Base-by-base conservation (phyloP, 1,284 basidiomycete genomes). In the Violaceomyces palustris region DNA sequence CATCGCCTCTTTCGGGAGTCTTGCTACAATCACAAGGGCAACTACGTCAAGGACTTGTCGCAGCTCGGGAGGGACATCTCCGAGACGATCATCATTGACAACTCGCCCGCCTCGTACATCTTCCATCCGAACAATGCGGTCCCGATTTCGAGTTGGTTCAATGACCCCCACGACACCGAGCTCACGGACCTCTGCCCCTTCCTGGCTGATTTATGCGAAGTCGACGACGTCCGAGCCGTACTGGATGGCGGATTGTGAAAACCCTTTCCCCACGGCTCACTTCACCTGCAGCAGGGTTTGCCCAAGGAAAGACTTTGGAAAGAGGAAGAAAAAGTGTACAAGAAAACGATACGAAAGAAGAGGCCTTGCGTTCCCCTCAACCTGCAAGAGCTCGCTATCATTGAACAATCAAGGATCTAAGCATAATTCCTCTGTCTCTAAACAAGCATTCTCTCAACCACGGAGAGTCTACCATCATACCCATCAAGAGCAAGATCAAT, bases 61-160 rank as follows among this genome's bases (percentile, higher is more conserved):
- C 94, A 97, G 76, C 80, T 99, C 30, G 93, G 93, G 27, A 83
- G 93, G 22, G 87, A 88, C 6, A 89, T 97, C 60, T 81, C 82
- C 29, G 89, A 93, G 69, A 88, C 87, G 51, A 97, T 98, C 70
- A 98, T 98, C 76, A 83, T 99, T 60, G 93, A 98, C 78, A 99
- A 98, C 76, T 96, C 91, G 29, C 93, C 93, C 10, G 93, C 94
- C 11, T 94, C 89, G 7, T 99, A 98, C 76, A 93, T 98, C 64
- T 99, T 99, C 81, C 93, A 99, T 72, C 91, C 92, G 14, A 94
- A 94, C 77, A 98, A 97, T 71, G 94, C 94, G 31, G 93, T 97
- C 6, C 93, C 93, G 8, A 91, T 99, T 44, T 96, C 92, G 37
- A 93, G 89, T 47, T 98, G 93, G 94, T 98, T 98, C 79, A 97